These are phyloP conservation scores for Eucalyptus tenuipes DNA, from an alignment of 345 rosid genomes.

Conservation along the genomic window DNA sequence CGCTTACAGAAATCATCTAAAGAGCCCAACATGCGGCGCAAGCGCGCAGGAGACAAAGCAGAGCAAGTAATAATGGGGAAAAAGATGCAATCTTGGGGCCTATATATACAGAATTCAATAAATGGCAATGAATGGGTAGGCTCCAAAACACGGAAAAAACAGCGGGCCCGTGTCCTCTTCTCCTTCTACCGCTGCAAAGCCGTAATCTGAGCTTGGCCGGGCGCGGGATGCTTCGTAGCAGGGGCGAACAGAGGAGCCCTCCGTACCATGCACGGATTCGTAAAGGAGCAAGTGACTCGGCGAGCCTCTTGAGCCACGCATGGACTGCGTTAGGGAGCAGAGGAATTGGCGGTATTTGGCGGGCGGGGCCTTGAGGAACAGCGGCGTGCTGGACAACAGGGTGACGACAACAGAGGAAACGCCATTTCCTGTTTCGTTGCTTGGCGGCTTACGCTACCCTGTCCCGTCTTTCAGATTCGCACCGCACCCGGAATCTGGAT, in stretches of 20 bases:
- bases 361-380: neutral
- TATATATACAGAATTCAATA: neutral
- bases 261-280: neutral
- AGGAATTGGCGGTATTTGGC: neutral
- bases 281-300: neutral
- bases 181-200: neutral
- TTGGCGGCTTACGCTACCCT: neutral
- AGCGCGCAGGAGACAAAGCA: neutral
- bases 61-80: neutral
- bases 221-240: neutral
- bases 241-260: neutral
- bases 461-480: neutral
- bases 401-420: neutral
- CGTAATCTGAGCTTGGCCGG: neutral
- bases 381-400: neutral
- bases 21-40: conserved; percentile 19
- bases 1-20: neutral
- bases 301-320: neutral
- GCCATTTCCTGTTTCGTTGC: neutral
- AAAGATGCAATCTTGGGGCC: neutral
- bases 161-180: neutral
- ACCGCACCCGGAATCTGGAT: neutral
- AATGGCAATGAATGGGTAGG: neutral
- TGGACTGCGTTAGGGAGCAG: neutral
- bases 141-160: neutral